Base-by-base conservation (phyloP, 2,329 filamentous ascomycete genomes). In the Fusarium setosum region DNA sequence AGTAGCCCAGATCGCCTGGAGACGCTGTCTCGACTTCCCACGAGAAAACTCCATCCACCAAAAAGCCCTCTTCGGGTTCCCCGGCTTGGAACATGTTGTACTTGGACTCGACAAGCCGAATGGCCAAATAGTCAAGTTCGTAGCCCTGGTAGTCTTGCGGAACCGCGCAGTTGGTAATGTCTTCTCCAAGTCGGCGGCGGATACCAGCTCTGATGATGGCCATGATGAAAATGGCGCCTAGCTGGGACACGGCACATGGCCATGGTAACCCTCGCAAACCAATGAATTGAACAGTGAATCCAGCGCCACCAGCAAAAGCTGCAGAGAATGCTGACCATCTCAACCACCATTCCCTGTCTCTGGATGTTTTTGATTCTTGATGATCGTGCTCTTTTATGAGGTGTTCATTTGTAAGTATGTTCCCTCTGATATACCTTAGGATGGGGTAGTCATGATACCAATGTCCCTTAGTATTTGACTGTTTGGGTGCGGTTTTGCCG, bases 81-180 rank as follows among this genome's bases (percentile, higher is more conserved):
- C 5, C 29, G 10, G 17, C 5, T 4, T 34, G 6, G 18, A 47
- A 47, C 18, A 18, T 11, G 12, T 23, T 26, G n/a, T 18, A 47
- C 2, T 21, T 11, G 12, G 17, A 23, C 4, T 34, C 3, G 5
- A 47, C 44, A 11, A 35, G 40, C 12, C 9, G 4, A 5, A 6
- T n/a, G 7, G 49, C 49, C 6, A 53, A 26, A 10, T 34, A 53
- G 18, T 53, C 50, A 13, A 53, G 50, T 4, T 53, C 50, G 31
- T 53, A 35, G 4, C 20, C 6, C 15, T 23, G 18, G n/a, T n/a
- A n/a, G n/a, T n/a, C n/a, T n/a, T n/a, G n/a, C n/a, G n/a, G n/a
- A n/a, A n/a, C 3, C 18, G 8, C 2, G 50, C 29, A n/a, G n/a
- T 32, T 5, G 7, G 17, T 38, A 35, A 7, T 20, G 24, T 4